Percentiles rank a stretch among this genome's conserved stretches.
Conservation (phyloP, 768 basidiomycete species). For the Suillus decipiens region DNA sequence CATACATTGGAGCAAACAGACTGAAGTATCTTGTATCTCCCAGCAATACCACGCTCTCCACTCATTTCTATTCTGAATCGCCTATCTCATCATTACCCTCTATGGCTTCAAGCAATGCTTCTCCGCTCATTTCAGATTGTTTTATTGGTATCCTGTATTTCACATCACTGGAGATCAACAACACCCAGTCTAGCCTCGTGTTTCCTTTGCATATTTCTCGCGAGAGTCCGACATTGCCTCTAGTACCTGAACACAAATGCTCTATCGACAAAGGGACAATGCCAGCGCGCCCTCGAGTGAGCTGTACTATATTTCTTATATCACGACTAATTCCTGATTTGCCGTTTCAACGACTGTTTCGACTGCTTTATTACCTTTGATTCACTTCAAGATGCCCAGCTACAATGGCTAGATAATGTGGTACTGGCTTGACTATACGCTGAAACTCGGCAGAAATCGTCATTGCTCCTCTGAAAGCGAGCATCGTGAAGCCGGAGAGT, state of each 20-base stretch:
- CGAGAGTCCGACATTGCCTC: not conserved
- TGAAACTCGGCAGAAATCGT: conserved; percentile 43
- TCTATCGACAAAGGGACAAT: not conserved
- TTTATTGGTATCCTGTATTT: too few relatives aligned
- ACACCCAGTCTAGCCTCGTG: too few relatives aligned
- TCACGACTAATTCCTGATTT: conserved; percentile 1
- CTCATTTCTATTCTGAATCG: too few relatives aligned
- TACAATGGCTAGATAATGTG: conserved; percentile 22
- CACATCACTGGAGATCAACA: too few relatives aligned
- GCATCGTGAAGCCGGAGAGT: conserved; percentile 20
- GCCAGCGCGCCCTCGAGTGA: not conserved
- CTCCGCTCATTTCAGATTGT: too few relatives aligned
- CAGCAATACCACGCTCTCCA: not conserved
- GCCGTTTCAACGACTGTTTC: conserved; percentile 15
- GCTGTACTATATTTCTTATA: not conserved
- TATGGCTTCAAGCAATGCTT: too few relatives aligned
- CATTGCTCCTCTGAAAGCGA: conserved; percentile 29
- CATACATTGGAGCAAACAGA: not conserved
- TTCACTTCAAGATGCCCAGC: not conserved
- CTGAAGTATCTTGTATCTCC: not conserved
- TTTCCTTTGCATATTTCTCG: too few relatives aligned
- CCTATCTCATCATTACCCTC: too few relatives aligned
- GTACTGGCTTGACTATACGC: conserved; percentile 45
- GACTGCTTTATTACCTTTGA: conserved; percentile 19
- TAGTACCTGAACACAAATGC: not conserved